A percentile compares a stretch with the other conserved stretches of the same genome.
phyloP scores from a whole-genome alignment of 176 grass and related monocot species.

The Paspalum vaginatum region DNA sequence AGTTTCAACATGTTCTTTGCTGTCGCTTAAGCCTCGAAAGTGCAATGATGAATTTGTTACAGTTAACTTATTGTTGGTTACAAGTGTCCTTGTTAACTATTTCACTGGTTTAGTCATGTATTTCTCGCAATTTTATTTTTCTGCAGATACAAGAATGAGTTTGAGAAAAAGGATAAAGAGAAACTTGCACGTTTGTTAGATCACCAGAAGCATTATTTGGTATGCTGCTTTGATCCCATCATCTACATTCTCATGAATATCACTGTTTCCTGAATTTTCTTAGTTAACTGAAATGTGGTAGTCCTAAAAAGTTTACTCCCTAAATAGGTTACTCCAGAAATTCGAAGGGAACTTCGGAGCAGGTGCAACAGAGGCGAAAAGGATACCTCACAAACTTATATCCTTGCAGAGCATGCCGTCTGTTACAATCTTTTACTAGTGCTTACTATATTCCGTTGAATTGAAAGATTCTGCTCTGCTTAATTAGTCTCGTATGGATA shows the following conservation, averaged over 20 bases:
- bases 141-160: slow-evolving; percentile 83
- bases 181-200: slow-evolving; percentile 64
- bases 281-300: slow-evolving; percentile 3
- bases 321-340: slow-evolving; percentile 86
- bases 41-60: not conserved
- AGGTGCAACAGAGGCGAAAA: slow-evolving; percentile 76
- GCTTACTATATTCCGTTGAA: too few relatives aligned
- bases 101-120: slow-evolving; percentile 2
- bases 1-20: not conserved
- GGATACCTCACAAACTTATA: slow-evolving; percentile 63
- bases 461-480: too few relatives aligned
- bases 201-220: slow-evolving; percentile 94
- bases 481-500: not conserved
- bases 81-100: not conserved
- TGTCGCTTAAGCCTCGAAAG: not conserved
- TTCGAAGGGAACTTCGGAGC: slow-evolving; percentile 69
- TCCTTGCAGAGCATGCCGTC: slow-evolving; percentile 43
- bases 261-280: not conserved
- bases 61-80: not conserved
- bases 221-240: slow-evolving; percentile 18
- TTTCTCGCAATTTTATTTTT: not conserved
- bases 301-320: not conserved
- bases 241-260: not conserved
- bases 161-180: slow-evolving; percentile 80
- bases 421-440: not conserved